These are phyloP conservation scores for Ceratocystiopsis minuta DNA, from an alignment of 2,329 filamentous ascomycete species.

Conservation along the genomic window DNA sequence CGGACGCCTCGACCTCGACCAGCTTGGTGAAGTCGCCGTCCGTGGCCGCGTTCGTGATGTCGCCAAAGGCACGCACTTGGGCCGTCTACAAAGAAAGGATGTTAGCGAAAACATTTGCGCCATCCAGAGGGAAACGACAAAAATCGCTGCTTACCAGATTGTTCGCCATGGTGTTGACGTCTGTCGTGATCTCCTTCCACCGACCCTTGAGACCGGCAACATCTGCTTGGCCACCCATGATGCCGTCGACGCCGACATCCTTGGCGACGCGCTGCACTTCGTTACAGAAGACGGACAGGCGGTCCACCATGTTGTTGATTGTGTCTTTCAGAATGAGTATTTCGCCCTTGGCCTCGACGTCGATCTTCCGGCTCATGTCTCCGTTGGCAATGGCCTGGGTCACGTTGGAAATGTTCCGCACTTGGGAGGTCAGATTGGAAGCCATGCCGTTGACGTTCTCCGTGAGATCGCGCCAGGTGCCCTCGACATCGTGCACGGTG, in stretches of 20 bases:
- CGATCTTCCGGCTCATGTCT: conserved; percentile 89
- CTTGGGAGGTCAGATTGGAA: conserved; percentile 51
- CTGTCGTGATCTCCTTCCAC: conserved; percentile 96
- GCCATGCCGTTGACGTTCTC: conserved; percentile 72
- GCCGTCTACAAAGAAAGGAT: too few relatives aligned
- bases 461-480: conserved; percentile 95
- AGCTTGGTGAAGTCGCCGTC: conserved; percentile 95
- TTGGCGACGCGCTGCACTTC: conserved; percentile 91
- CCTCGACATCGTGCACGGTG: conserved; percentile 83
- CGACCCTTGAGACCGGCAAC: conserved; percentile 81
- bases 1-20: conserved; percentile 90
- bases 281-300: conserved; percentile 87
- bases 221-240: conserved; percentile 95
- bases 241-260: conserved; percentile 92
- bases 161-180: conserved; percentile 83
- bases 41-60: conserved; percentile 94
- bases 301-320: conserved; percentile 97
- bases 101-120: too few relatives aligned
- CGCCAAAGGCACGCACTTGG: conserved; percentile 92
- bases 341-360: conserved; percentile 87
- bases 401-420: conserved; percentile 82
- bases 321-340: conserved; percentile 88
- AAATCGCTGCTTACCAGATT: conserved; percentile 29
- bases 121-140: not conserved
- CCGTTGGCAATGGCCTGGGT: conserved; percentile 91